These are phyloP conservation scores for Nemania sp. DNA, from an alignment of 2,329 filamentous ascomycete species.

Conservation along the genomic window DNA sequence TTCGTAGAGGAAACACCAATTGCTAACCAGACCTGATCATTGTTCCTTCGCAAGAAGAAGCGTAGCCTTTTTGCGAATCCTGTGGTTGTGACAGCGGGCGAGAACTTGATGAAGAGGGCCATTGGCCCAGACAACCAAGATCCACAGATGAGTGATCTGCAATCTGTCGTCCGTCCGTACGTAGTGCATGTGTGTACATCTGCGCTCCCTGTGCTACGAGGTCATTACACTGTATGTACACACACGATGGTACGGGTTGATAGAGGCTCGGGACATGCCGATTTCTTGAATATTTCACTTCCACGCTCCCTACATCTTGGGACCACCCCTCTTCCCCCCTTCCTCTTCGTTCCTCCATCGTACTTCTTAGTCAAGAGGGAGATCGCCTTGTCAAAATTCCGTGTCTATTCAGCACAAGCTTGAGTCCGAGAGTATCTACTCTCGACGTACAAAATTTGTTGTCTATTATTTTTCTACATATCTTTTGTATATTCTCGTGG, in stretches of 20 bases:
- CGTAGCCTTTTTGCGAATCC: constrained; percentile 8
- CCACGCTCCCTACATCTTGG: constrained; percentile 30
- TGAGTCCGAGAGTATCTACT: constrained; percentile 25
- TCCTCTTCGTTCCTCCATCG: constrained; percentile 20
- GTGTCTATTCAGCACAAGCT: constrained; percentile 15
- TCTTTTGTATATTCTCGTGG: constrained; percentile 28
- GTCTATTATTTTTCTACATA: constrained; percentile 31
- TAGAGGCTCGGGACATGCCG: constrained; percentile 32
- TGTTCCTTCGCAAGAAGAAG: background rate
- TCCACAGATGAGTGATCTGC: constrained; percentile 41
- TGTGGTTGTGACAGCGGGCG: constrained; percentile 15
- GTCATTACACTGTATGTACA: constrained; percentile 35
- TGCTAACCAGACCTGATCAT: background rate
- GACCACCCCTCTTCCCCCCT: constrained; percentile 12
- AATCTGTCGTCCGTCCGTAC: constrained; percentile 26
- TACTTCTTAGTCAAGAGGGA: constrained; percentile 27
- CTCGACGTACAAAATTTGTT: constrained; percentile 35
- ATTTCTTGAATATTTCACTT: constrained; percentile 28
- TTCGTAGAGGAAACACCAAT: background rate
- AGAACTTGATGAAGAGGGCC: constrained; percentile 5
- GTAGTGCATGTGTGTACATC: constrained; percentile 27
- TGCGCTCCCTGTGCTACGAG: constrained; percentile 37
- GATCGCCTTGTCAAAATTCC: constrained; percentile 22
- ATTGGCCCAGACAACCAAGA: constrained; percentile 36
- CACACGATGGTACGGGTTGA: constrained; percentile 29